Percentiles rank a stretch among this genome's conserved stretches.
These are phyloP conservation scores for Calocera cornea DNA, from an alignment of 768 basidiomycete genomes.

Conservation along the genomic window DNA sequence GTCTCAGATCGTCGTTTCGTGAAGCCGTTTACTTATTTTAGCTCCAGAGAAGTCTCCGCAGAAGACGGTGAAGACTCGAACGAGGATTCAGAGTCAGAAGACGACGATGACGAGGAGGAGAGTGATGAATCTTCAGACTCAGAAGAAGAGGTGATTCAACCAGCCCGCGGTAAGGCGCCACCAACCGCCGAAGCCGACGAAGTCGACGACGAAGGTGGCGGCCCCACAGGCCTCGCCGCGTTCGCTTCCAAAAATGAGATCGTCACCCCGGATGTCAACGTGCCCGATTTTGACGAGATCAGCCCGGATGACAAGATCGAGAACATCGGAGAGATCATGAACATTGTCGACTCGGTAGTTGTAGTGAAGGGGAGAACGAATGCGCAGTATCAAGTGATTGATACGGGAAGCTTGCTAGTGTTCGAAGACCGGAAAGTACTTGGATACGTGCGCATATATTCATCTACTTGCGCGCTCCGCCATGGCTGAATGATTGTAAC, in stretches of 20 bases:
- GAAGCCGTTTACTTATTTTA: background rate
- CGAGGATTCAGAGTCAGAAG: constrained; percentile 10
- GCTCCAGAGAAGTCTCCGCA: background rate
- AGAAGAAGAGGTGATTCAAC: background rate
- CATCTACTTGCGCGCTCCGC: constrained; percentile 3
- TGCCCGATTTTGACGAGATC: constrained; percentile 54
- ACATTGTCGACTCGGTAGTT: constrained; percentile 54
- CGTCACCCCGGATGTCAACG: constrained; percentile 18
- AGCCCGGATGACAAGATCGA: constrained; percentile 53
- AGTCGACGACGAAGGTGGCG: constrained; percentile 11
- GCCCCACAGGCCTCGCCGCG: background rate
- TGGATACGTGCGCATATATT: constrained; percentile 55
- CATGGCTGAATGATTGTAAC: constrained; percentile 11
- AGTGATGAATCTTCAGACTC: background rate
- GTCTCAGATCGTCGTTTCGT: background rate
- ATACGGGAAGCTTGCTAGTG: constrained; percentile 81
- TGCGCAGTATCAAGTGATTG: constrained; percentile 53
- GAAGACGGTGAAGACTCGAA: constrained; percentile 8
- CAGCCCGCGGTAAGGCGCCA: background rate
- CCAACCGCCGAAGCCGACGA: constrained; percentile 1
- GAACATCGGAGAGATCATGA: constrained; percentile 65
- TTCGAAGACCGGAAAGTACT: constrained; percentile 81
- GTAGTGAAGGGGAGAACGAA: constrained; percentile 52
- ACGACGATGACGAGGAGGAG: background rate
- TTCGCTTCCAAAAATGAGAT: constrained; percentile 30